phyloP scores from a whole-genome alignment of 2,329 filamentous ascomycete genomes.

The Pseudopithomyces chartarum region DNA sequence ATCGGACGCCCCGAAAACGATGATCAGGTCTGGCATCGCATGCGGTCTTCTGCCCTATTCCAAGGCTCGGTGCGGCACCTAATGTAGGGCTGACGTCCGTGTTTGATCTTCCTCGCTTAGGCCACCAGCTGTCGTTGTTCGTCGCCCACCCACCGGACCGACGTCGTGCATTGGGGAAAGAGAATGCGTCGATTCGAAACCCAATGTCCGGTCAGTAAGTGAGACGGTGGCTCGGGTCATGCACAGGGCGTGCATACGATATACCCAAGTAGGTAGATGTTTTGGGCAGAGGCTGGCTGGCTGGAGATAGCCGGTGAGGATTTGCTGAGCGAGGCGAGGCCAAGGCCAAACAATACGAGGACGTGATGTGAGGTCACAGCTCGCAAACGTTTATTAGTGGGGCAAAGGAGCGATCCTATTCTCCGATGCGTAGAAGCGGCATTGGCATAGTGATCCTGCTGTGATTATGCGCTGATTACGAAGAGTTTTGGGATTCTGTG shows the following conservation, averaged over 20 bases:
- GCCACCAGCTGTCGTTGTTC: background rate
- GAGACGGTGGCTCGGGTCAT: background rate
- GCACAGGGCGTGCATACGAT: background rate
- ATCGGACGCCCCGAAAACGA: background rate
- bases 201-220: background rate
- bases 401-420: background rate
- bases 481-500: background rate
- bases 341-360: background rate
- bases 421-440: background rate
- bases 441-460: background rate
- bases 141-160: background rate
- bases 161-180: background rate
- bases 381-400: background rate
- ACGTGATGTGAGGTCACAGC: background rate
- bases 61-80: background rate
- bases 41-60: background rate
- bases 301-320: too few species aligned
- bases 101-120: background rate
- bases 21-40: background rate
- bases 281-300: too few species aligned
- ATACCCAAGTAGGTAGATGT: too few species aligned
- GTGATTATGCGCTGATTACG: background rate
- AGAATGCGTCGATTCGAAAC: background rate
- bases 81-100: background rate
- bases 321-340: too few species aligned